phyloP scores from a whole-genome alignment of 305 asterid species.

The Stenogyne calaminthoides region DNA sequence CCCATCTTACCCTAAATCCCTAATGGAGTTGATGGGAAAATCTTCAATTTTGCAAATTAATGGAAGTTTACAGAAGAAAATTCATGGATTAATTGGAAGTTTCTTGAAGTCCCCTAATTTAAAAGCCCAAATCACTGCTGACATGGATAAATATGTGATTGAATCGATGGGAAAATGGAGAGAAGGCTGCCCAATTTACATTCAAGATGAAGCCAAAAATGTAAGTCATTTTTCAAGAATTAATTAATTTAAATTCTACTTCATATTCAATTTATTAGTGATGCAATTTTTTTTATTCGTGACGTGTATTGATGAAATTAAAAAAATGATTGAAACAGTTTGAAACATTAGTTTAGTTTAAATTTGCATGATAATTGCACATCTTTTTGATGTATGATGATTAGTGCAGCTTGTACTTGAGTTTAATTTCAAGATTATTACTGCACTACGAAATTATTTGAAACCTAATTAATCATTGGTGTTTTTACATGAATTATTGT shows the following conservation, averaged over 20 bases:
- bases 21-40: constrained; percentile 82
- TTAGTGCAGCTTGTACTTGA: constrained; percentile 36
- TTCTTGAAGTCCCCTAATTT: constrained; percentile 66
- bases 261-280: background rate
- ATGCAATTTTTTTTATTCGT: background rate
- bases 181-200: constrained; percentile 58
- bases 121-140: constrained; percentile 64
- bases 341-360: background rate
- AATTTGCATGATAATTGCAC: constrained; percentile 22
- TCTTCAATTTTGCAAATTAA: constrained; percentile 72
- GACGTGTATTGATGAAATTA: background rate
- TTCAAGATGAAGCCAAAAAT: constrained; percentile 77
- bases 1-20: constrained; percentile 89
- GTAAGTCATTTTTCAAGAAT: constrained; percentile 33
- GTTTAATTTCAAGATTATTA: constrained; percentile 17
- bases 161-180: constrained; percentile 66
- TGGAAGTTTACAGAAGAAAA: constrained; percentile 75
- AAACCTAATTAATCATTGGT: constrained; percentile 36
- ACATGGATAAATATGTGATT: constrained; percentile 64
- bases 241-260: background rate
- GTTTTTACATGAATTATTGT: constrained; percentile 42
- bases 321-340: background rate
- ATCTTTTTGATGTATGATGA: constrained; percentile 30
- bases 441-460: constrained; percentile 20
- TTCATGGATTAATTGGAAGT: constrained; percentile 82